Base-by-base conservation (phyloP, 1,284 basidiomycete species). In the Baeospora myosura region DNA sequence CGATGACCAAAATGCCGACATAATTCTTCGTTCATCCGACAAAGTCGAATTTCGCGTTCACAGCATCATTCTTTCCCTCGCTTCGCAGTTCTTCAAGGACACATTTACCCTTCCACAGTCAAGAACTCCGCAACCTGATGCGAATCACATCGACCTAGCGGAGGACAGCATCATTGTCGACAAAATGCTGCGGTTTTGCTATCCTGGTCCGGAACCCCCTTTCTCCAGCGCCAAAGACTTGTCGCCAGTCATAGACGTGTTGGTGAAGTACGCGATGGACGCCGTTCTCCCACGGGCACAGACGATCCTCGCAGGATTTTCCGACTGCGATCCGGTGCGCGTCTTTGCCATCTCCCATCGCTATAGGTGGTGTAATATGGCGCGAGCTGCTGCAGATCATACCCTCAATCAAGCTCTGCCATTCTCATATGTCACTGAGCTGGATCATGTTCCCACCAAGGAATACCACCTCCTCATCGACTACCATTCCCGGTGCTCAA, bases 1-100 rank as follows among this genome's bases (percentile, higher is more conserved):
- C n/a, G n/a, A n/a, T n/a, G n/a, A n/a, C n/a, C n/a, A n/a, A n/a
- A n/a, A n/a, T n/a, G 38, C 40, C 10, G 44, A 45, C 24, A 21
- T 42, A 22, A 42, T 45, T n/a, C 29, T 45, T 22, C 17, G 25
- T 10, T 29, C 44, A n/a, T 42, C 44, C 12, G 44, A 45, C 29
- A 32, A 35, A 14, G 32, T 45, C n/a, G 14, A 38, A 18, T 45
- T 45, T 31, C 40, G 38, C 35, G 28, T 36, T 12, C 40, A 42
- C 14, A 35, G 31, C 22, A 33, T 42, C 20, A 40, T 43, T 18
- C 45, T 43, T 32, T 39, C 38, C 38, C 37, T 46, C 29, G 42
- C 29, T 17, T 40, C 42, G 12, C 35, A 30, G 4, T 43, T 39
- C 25, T 43, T 46, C 36, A 30, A 40, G 23, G 38, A 43, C 16